Conservation (phyloP, 2,329 filamentous ascomycete species). For the Microdochium trichocladiopsis region DNA sequence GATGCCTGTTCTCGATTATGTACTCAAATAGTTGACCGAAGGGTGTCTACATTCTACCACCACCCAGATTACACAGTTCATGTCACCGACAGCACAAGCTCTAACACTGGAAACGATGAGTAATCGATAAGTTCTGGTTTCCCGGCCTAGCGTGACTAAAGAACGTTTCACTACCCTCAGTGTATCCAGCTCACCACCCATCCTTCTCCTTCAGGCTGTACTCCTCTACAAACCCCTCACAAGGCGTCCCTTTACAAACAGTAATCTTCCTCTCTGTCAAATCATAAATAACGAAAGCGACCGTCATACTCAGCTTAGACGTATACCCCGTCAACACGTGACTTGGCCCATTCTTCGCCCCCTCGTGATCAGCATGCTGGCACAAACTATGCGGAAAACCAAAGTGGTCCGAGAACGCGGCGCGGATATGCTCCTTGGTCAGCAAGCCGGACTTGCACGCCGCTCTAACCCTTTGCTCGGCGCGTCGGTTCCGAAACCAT, state of each 20-base stretch:
- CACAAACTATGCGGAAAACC: conserved; percentile 13
- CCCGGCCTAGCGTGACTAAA: too few relatives aligned
- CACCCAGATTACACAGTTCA: too few relatives aligned
- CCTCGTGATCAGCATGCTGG: conserved; percentile 8
- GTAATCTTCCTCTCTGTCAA: conserved; percentile 6
- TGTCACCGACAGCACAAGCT: too few relatives aligned
- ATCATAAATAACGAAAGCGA: conserved; percentile 16
- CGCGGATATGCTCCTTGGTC: conserved; percentile 4
- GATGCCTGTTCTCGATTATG: too few relatives aligned
- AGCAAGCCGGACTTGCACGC: conserved; percentile 1
- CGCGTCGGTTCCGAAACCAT: conserved; percentile 10
- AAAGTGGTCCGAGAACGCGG: conserved; percentile 14
- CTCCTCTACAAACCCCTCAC: conserved; percentile 9
- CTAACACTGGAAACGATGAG: too few relatives aligned
- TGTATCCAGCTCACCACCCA: too few relatives aligned
- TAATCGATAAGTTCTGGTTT: too few relatives aligned
- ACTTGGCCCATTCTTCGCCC: conserved; percentile 3
- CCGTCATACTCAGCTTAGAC: conserved; percentile 8
- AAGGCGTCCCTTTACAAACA: conserved; percentile 15
- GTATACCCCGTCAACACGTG: conserved; percentile 7
- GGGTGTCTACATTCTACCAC: too few relatives aligned
- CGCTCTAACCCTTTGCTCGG: conserved; percentile 6
- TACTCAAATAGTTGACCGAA: too few relatives aligned
- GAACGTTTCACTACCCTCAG: too few relatives aligned
- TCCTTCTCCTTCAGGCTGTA: conserved; percentile 3